Evolutionary conservation across 2,329 filamentous ascomycete genomes (phyloP).

Genomic region (Canariomyces notabilis): DNA sequence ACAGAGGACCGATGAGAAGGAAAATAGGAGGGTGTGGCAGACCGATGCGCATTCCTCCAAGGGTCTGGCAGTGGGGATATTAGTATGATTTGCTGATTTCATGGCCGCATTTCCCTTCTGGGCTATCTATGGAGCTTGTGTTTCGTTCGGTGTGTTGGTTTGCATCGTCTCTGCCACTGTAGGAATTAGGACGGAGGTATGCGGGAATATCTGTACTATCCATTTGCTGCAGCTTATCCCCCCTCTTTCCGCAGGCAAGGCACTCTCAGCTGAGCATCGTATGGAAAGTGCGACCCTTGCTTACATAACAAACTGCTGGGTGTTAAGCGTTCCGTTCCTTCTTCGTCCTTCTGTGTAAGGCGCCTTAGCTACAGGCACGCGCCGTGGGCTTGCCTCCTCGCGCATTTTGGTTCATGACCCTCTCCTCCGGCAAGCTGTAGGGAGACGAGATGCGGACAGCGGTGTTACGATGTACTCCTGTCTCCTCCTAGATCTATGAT

Average conservation of each 20-base stretch:
- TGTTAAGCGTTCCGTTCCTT: background rate
- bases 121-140: too few species aligned
- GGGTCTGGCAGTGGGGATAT: background rate
- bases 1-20: background rate
- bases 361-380: background rate
- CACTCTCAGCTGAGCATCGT: too few species aligned
- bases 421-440: too few species aligned
- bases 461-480: too few species aligned
- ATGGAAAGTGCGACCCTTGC: background rate
- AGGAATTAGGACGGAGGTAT: too few species aligned
- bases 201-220: slow-evolving; percentile 11
- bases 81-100: background rate
- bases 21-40: slow-evolving; percentile 8
- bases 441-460: too few species aligned
- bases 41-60: slow-evolving; percentile 6
- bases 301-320: background rate
- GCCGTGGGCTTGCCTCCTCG: too few species aligned
- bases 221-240: slow-evolving; percentile 15
- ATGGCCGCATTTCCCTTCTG: background rate
- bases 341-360: background rate
- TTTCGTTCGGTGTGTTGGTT: background rate
- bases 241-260: background rate
- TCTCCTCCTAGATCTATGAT: too few species aligned
- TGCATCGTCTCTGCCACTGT: slow-evolving; percentile 1
- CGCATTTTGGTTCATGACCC: too few species aligned